Percentiles rank a stretch among this genome's conserved stretches.
These are phyloP conservation scores for Curvularia sp. DNA, from an alignment of 2,329 filamentous ascomycete genomes.

Conservation along the genomic window DNA sequence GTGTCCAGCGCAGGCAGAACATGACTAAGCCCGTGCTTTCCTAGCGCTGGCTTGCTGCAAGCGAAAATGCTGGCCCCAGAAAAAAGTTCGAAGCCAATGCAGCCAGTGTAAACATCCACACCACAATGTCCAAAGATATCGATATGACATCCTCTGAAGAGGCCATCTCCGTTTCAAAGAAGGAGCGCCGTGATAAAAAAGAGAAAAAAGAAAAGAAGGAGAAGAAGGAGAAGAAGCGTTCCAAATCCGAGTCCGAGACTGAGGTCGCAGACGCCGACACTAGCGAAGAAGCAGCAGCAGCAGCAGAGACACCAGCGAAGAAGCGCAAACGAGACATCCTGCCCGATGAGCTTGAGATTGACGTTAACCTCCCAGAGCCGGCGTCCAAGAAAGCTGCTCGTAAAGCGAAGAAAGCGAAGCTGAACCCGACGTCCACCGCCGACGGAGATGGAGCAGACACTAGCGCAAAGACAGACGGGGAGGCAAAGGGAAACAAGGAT, in stretches of 20 bases:
- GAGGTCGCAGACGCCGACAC: constrained; percentile 22
- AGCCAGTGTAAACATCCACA: constrained; percentile 1
- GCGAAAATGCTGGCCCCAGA: constrained; percentile 26
- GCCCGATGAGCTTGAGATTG: constrained; percentile 77
- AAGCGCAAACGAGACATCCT: constrained; percentile 67
- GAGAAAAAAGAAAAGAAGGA: constrained; percentile 40
- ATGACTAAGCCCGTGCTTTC: constrained; percentile 26
- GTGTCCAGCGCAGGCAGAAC: not conserved
- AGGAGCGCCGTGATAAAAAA: constrained; percentile 38
- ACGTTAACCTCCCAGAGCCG: constrained; percentile 87
- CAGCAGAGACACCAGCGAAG: constrained; percentile 36
- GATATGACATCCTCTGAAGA: constrained; percentile 21
- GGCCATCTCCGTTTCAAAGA: constrained; percentile 22
- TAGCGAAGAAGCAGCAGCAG: constrained; percentile 19
- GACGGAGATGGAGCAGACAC: constrained; percentile 16
- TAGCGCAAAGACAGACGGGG: constrained; percentile 39
- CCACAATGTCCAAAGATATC: constrained; percentile 23
- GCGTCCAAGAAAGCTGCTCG: constrained; percentile 93
- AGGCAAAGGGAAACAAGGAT: constrained; percentile 44
- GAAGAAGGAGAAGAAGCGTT: constrained; percentile 35
- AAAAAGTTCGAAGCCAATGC: constrained; percentile 25
- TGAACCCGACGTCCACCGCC: constrained; percentile 41
- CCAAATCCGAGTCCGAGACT: constrained; percentile 27
- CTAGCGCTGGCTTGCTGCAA: constrained; percentile 13
- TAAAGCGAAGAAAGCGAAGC: constrained; percentile 83